phyloP scores from a whole-genome alignment of 495 filamentous ascomycete genomes.

The Aspergillus steynii region DNA sequence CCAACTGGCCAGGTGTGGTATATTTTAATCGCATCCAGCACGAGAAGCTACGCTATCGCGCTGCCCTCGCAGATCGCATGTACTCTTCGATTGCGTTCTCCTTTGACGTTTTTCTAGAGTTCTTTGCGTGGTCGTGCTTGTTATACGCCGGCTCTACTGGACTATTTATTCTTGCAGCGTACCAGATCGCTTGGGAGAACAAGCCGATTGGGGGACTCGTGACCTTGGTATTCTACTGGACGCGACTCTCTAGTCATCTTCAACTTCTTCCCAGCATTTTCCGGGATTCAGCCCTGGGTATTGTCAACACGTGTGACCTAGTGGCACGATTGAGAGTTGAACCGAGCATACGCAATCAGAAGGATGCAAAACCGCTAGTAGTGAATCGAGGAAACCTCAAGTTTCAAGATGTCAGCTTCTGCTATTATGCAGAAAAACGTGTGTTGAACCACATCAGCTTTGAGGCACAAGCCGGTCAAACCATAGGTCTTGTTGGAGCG shows the following conservation, averaged over 20 bases:
- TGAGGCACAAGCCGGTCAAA: constrained; percentile 56
- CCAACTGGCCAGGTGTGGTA: background rate
- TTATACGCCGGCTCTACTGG: background rate
- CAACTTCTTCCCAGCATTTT: background rate
- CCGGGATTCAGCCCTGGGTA: background rate
- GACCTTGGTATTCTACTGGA: background rate
- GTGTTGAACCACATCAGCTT: constrained; percentile 9
- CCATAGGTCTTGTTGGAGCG: constrained; percentile 74
- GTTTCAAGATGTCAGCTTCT: background rate
- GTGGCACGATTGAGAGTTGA: background rate
- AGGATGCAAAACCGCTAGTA: background rate
- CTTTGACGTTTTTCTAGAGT: background rate
- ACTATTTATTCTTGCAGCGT: background rate
- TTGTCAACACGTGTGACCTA: background rate
- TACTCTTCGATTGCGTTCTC: background rate
- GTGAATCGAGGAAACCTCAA: background rate
- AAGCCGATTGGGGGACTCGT: background rate
- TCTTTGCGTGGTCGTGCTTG: background rate
- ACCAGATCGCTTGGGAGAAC: background rate
- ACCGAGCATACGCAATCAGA: background rate
- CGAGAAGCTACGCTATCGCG: background rate
- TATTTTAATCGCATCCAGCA: background rate
- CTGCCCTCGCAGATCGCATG: background rate
- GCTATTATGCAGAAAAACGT: background rate
- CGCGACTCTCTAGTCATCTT: background rate